These are phyloP conservation scores for Anthracocystis walkeri DNA, from an alignment of 1,284 basidiomycete species.

Conservation along the genomic window DNA sequence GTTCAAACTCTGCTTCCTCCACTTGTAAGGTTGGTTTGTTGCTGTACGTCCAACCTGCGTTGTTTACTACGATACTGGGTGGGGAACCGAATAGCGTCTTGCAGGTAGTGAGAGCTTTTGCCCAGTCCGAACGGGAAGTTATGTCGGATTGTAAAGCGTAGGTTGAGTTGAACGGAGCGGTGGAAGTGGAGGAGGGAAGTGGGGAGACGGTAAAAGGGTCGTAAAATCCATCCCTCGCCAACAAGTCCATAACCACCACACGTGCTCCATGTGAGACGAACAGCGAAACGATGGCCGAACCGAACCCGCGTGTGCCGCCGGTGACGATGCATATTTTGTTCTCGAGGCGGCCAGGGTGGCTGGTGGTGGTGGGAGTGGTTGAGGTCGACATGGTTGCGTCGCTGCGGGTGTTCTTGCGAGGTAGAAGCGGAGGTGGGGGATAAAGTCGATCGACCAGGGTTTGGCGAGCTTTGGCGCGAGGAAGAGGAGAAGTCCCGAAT, in stretches of 20 bases:
- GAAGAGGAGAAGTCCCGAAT: too few species aligned
- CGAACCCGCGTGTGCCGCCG: conserved; percentile 38
- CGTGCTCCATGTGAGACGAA: conserved; percentile 24
- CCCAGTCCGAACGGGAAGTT: conserved; percentile 18
- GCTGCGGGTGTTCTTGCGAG: neutral
- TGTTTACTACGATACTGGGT: conserved; percentile 39
- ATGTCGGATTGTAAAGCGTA: conserved; percentile 37
- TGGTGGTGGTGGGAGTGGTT: neutral
- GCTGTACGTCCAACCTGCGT: conserved; percentile 54
- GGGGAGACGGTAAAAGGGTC: conserved; percentile 10
- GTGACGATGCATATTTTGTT: conserved; percentile 25
- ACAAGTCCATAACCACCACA: conserved; percentile 22
- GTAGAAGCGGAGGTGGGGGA: too few species aligned
- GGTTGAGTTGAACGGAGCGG: neutral
- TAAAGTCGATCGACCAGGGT: too few species aligned
- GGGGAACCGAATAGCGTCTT: conserved; percentile 3
- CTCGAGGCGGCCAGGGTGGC: neutral
- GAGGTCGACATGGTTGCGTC: neutral
- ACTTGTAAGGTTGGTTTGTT: conserved; percentile 42
- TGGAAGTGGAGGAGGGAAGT: neutral
- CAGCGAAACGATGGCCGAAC: conserved; percentile 27
- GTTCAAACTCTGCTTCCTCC: conserved; percentile 38
- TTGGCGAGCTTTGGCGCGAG: too few species aligned
- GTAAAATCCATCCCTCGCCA: conserved; percentile 12
- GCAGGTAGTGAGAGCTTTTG: neutral